phyloP scores from a whole-genome alignment of 2,329 filamentous ascomycete species.

The Fusarium subglutinans region DNA sequence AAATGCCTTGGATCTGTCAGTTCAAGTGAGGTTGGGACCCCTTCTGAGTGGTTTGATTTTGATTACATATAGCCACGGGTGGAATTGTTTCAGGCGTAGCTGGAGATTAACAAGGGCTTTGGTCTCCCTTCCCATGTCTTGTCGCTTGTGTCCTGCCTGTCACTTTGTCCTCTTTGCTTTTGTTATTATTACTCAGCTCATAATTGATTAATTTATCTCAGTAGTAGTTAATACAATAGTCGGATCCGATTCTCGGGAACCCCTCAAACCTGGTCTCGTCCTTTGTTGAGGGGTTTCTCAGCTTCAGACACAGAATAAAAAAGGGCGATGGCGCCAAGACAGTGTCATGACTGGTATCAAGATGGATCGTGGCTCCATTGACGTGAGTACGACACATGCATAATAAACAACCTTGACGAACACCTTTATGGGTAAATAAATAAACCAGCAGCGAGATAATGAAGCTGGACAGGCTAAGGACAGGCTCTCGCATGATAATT shows the following conservation, averaged over 20 bases:
- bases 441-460: not conserved
- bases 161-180: slow-evolving; percentile 9
- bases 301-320: slow-evolving; percentile 2
- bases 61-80: slow-evolving; percentile 26
- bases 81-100: slow-evolving; percentile 36
- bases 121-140: slow-evolving; percentile 30
- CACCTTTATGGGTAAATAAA: not conserved
- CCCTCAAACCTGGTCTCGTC: not conserved
- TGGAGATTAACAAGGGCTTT: slow-evolving; percentile 31
- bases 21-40: slow-evolving; percentile 18
- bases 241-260: slow-evolving; percentile 27
- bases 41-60: slow-evolving; percentile 34
- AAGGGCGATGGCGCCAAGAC: slow-evolving; percentile 2
- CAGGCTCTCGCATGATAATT: slow-evolving; percentile 18
- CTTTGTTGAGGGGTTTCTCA: slow-evolving; percentile 19
- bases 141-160: not conserved
- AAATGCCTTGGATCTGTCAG: slow-evolving; percentile 12
- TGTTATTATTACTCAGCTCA: slow-evolving; percentile 14
- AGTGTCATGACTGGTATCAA: slow-evolving; percentile 1
- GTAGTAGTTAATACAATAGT: not conserved
- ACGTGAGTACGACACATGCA: not conserved
- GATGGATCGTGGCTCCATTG: slow-evolving; percentile 10
- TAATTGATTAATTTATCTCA: not conserved
- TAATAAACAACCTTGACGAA: slow-evolving; percentile 20
- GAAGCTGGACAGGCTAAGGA: not conserved